A percentile compares a stretch with the other conserved stretches of the same genome.
These are phyloP conservation scores for Fusarium paranaense DNA, from an alignment of 2,329 filamentous ascomycete genomes.

Conservation along the genomic window DNA sequence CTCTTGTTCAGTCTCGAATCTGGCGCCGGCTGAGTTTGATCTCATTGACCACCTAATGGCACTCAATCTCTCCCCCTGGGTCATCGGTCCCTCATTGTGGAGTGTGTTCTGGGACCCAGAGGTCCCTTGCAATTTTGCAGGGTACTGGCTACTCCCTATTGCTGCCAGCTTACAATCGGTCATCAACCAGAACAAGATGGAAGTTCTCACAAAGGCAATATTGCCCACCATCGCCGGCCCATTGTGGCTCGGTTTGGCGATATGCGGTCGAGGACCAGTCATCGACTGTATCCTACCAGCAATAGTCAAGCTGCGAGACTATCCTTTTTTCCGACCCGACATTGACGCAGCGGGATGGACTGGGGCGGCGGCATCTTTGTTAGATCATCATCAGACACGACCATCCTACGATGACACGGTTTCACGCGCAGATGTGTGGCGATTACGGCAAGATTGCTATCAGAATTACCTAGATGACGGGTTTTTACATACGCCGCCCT, in stretches of 20 bases:
- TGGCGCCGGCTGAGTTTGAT: background rate
- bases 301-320: conserved; percentile 3
- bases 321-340: background rate
- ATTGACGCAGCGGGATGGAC: conserved; percentile 9
- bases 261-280: background rate
- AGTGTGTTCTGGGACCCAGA: too few species aligned
- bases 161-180: background rate
- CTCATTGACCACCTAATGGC: conserved; percentile 5
- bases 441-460: background rate
- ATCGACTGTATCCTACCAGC: background rate
- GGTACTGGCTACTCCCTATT: conserved; percentile 9
- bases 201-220: conserved; percentile 4
- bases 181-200: conserved; percentile 3
- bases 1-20: background rate
- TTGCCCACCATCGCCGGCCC: background rate
- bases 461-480: background rate
- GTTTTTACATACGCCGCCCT: background rate
- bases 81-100: conserved; percentile 4
- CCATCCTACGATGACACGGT: background rate
- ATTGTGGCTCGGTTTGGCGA: conserved; percentile 11
- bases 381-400: background rate
- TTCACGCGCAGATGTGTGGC: background rate
- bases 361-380: background rate
- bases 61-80: background rate
- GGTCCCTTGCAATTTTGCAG: conserved; percentile 2